These are phyloP conservation scores for Leccinum cinnamomeum DNA, from an alignment of 1,284 basidiomycete genomes.

Conservation along the genomic window DNA sequence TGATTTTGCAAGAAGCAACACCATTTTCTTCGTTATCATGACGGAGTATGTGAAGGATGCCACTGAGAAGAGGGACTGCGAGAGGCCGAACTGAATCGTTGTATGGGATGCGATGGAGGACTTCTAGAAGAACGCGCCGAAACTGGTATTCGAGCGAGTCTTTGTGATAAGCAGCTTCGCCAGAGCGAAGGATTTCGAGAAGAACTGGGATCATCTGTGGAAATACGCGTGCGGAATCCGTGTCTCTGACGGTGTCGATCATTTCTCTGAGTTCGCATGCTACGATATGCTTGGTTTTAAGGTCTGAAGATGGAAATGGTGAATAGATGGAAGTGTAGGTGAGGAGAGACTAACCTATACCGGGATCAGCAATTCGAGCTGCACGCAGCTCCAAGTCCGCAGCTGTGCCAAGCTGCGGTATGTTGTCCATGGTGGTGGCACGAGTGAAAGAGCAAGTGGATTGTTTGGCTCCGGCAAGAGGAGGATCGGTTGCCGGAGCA, in stretches of 20 bases:
- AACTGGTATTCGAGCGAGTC: slow-evolving; percentile 85
- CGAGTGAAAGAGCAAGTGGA: background rate
- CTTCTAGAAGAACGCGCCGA: slow-evolving; percentile 83
- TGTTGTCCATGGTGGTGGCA: slow-evolving; percentile 41
- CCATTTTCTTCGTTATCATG: slow-evolving; percentile 98
- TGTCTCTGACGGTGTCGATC: slow-evolving; percentile 81
- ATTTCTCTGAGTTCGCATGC: slow-evolving; percentile 86
- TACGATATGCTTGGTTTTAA: slow-evolving; percentile 65
- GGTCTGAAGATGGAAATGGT: slow-evolving; percentile 45
- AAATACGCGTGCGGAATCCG: slow-evolving; percentile 73
- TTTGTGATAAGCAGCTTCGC: slow-evolving; percentile 75
- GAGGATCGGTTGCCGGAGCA: no score
- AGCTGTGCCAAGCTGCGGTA: slow-evolving; percentile 46
- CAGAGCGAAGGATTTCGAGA: slow-evolving; percentile 75
- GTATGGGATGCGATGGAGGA: slow-evolving; percentile 85
- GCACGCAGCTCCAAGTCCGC: slow-evolving; percentile 69
- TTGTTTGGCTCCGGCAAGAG: slow-evolving; percentile 34
- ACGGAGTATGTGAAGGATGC: slow-evolving; percentile 81
- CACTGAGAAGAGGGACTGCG: slow-evolving; percentile 68
- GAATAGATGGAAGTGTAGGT: background rate
- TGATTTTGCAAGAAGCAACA: slow-evolving; percentile 86
- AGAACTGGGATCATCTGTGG: slow-evolving; percentile 79
- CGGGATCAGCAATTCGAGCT: slow-evolving; percentile 70
- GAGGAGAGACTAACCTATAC: slow-evolving; percentile 48
- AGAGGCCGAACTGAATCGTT: slow-evolving; percentile 79